Percentiles rank a stretch among this genome's conserved stretches.
Evolutionary conservation across 1,139 yeast species (phyloP).

Genomic region (Geotrichum restrictum): DNA sequence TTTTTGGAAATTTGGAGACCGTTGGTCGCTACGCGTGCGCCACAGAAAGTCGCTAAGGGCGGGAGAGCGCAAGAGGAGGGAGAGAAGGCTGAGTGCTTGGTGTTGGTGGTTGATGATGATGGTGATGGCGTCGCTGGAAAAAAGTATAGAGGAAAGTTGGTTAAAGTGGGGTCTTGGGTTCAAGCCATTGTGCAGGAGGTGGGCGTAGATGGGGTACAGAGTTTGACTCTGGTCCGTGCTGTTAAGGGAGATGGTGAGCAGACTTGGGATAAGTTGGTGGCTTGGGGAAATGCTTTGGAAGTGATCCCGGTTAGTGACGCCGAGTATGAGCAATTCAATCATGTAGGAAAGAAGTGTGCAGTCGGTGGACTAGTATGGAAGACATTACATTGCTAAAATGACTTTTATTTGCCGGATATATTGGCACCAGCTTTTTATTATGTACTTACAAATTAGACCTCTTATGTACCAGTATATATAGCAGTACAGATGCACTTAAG

Average conservation of each 20-base stretch:
- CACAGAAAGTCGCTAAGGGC: constrained; percentile 33
- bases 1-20: constrained; percentile 60
- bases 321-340: background rate
- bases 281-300: constrained; percentile 20
- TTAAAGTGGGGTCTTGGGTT: constrained; percentile 27
- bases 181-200: constrained; percentile 26
- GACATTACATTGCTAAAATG: constrained; percentile 2
- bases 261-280: constrained; percentile 17
- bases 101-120: constrained; percentile 22
- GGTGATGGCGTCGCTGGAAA: background rate
- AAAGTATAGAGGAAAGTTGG: constrained; percentile 25
- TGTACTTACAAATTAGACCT: no score
- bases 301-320: constrained; percentile 18
- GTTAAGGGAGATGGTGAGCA: constrained; percentile 10
- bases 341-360: background rate
- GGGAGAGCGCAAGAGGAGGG: background rate
- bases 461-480: no score
- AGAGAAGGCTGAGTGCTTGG: constrained; percentile 11
- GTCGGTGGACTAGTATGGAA: constrained; percentile 6
- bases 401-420: no score
- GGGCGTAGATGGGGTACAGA: constrained; percentile 10
- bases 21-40: constrained; percentile 44
- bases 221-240: constrained; percentile 21
- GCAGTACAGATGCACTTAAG: no score
- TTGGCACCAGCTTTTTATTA: no score